A percentile compares a stretch with the other conserved stretches of the same genome.
These are phyloP conservation scores for Pseudogymnoascus sp. DNA, from an alignment of 2,329 filamentous ascomycete genomes.

Conservation along the genomic window DNA sequence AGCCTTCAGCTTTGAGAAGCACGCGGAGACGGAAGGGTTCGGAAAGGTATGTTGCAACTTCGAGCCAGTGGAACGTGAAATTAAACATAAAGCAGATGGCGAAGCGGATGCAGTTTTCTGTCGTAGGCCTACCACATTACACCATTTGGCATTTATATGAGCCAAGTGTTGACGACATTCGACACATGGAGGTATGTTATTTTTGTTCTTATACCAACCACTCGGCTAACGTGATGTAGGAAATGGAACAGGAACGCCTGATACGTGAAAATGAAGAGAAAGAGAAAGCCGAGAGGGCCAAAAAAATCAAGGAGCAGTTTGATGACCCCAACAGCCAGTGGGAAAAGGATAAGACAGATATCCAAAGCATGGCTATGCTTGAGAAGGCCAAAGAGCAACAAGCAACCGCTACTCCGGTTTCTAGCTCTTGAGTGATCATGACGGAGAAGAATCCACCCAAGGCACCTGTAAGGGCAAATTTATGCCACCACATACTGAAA, in stretches of 20 bases:
- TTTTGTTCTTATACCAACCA: not conserved
- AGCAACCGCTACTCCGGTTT: slow-evolving; percentile 14
- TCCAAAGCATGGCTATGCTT: slow-evolving; percentile 58
- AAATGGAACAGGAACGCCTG: slow-evolving; percentile 85
- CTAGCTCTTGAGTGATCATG: not conserved
- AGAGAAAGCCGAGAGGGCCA: slow-evolving; percentile 60
- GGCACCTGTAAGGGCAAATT: slow-evolving; percentile 9
- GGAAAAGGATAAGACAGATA: slow-evolving; percentile 79
- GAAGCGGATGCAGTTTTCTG: slow-evolving; percentile 89
- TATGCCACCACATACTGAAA: not conserved
- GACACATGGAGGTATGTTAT: slow-evolving; percentile 73
- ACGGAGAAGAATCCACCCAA: slow-evolving; percentile 1
- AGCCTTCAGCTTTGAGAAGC: slow-evolving; percentile 96
- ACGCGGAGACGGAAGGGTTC: slow-evolving; percentile 96
- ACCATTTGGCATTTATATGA: slow-evolving; percentile 99
- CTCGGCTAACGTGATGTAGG: slow-evolving; percentile 37
- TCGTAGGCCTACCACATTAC: slow-evolving; percentile 92
- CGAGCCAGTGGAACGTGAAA: not conserved
- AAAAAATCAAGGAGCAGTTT: slow-evolving; percentile 75
- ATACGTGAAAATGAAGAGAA: slow-evolving; percentile 73
- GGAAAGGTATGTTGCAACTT: slow-evolving; percentile 63
- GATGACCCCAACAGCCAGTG: slow-evolving; percentile 69
- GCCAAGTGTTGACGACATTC: slow-evolving; percentile 93
- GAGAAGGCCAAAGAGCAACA: slow-evolving; percentile 39
- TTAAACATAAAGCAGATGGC: slow-evolving; percentile 62